Conservation (phyloP, 1,139 yeast species). For the Protomyces macrosporus region DNA sequence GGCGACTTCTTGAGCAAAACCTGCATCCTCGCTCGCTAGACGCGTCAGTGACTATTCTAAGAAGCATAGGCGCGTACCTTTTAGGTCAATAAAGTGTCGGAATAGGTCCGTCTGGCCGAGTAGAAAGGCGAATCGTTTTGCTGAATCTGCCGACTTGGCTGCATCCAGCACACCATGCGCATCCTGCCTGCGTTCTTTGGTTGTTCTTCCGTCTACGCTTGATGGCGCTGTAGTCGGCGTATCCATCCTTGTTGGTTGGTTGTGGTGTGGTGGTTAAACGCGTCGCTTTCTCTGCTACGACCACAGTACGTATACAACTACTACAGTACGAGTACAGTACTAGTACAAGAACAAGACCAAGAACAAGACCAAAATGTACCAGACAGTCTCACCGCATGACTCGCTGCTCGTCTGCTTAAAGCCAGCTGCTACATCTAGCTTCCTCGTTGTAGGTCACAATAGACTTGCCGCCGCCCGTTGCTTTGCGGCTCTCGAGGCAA, state of each 20-base stretch:
- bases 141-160: conserved; percentile 52
- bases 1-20: conserved; percentile 54
- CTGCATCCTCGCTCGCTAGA: conserved; percentile 48
- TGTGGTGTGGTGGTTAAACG: not conserved
- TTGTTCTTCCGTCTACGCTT: conserved; percentile 13
- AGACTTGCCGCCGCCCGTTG: conserved; percentile 14
- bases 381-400: not conserved
- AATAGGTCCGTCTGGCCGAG: conserved; percentile 70
- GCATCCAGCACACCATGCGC: conserved; percentile 12
- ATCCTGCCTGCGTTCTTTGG: conserved; percentile 12
- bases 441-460: conserved; percentile 15
- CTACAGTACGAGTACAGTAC: not conserved
- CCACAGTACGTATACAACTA: not conserved
- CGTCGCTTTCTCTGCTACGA: too few relatives aligned
- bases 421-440: conserved; percentile 3
- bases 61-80: conserved; percentile 50
- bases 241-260: not conserved
- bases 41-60: not conserved
- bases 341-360: not conserved
- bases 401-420: not conserved
- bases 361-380: not conserved
- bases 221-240: conserved; percentile 16
- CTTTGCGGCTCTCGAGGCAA: conserved; percentile 10
- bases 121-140: conserved; percentile 72
- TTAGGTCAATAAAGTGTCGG: conserved; percentile 77